phyloP scores from a whole-genome alignment of 2,329 filamentous ascomycete genomes.

The Penicillium sp. region DNA sequence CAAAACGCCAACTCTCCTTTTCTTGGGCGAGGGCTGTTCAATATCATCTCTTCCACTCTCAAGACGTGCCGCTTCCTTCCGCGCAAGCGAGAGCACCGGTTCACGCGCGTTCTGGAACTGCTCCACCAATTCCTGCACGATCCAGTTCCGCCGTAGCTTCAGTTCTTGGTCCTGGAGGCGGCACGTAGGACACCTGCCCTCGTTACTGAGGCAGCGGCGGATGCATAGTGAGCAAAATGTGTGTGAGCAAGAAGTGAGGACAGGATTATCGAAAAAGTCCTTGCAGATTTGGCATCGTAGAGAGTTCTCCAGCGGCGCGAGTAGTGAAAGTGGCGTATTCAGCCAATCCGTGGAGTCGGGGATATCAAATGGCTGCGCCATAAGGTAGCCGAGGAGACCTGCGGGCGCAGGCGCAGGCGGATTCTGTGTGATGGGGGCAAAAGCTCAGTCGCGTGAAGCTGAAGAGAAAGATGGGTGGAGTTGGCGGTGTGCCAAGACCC shows the following conservation, averaged over 20 bases:
- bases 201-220: constrained; percentile 74
- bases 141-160: constrained; percentile 80
- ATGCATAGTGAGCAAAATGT: constrained; percentile 98
- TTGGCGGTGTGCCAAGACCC: constrained; percentile 33
- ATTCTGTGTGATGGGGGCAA: background rate
- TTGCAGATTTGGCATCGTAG: constrained; percentile 97
- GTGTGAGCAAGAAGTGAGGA: constrained; percentile 91
- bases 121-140: constrained; percentile 79
- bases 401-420: background rate
- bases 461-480: constrained; percentile 10
- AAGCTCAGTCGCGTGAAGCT: constrained; percentile 3
- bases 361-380: constrained; percentile 40
- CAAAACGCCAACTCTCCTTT: constrained; percentile 31
- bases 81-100: constrained; percentile 64
- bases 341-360: constrained; percentile 51
- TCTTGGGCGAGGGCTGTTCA: constrained; percentile 32
- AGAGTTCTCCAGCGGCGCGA: constrained; percentile 67
- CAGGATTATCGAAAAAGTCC: constrained; percentile 91
- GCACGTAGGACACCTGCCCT: constrained; percentile 87
- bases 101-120: constrained; percentile 68
- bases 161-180: constrained; percentile 75
- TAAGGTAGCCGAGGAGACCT: constrained; percentile 9
- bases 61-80: constrained; percentile 52
- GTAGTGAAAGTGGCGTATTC: constrained; percentile 43
- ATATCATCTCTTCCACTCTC: constrained; percentile 46